Evolutionary conservation across 2,329 filamentous ascomycete genomes (phyloP).

Genomic region (Diaporthe humulicola): DNA sequence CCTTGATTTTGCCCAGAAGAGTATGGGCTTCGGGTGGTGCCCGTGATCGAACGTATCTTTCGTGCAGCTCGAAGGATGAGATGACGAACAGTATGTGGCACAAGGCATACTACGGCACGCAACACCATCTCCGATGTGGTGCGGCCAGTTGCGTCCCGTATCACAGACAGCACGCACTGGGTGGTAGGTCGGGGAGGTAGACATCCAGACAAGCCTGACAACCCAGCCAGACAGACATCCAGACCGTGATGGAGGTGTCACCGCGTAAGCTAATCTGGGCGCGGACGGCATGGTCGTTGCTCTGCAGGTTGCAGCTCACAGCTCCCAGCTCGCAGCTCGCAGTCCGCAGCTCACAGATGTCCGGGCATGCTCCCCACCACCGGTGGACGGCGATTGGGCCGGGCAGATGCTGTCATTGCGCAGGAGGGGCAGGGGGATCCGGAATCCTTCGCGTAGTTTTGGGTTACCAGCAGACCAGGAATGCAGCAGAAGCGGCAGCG

Average conservation of each 20-base stretch:
- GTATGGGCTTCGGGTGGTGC: not conserved
- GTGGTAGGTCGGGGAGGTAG: not conserved
- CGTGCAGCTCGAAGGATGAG: not conserved
- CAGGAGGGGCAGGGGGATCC: slow-evolving; percentile 30
- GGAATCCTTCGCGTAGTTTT: slow-evolving; percentile 34
- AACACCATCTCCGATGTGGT: not conserved
- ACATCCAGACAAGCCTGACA: not conserved
- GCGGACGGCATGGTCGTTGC: not conserved
- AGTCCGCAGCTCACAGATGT: not conserved
- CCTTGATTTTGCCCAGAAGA: slow-evolving; percentile 29
- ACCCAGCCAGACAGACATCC: not conserved
- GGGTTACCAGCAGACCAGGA: slow-evolving; percentile 24
- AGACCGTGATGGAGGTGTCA: slow-evolving; percentile 5
- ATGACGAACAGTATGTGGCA: slow-evolving; percentile 7
- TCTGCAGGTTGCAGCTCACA: not conserved
- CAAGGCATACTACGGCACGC: slow-evolving; percentile 4
- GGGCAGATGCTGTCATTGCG: slow-evolving; percentile 30
- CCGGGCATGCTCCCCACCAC: not conserved
- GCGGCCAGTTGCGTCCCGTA: not conserved
- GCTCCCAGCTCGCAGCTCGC: not conserved
- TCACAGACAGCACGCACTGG: not conserved
- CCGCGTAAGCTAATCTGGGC: slow-evolving; percentile 26
- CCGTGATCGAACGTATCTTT: not conserved
- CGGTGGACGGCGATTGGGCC: slow-evolving; percentile 15
- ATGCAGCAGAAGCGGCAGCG: not conserved